These are phyloP conservation scores for Forsythia viridissima DNA, from an alignment of 257 asterid species.

Conservation along the genomic window DNA sequence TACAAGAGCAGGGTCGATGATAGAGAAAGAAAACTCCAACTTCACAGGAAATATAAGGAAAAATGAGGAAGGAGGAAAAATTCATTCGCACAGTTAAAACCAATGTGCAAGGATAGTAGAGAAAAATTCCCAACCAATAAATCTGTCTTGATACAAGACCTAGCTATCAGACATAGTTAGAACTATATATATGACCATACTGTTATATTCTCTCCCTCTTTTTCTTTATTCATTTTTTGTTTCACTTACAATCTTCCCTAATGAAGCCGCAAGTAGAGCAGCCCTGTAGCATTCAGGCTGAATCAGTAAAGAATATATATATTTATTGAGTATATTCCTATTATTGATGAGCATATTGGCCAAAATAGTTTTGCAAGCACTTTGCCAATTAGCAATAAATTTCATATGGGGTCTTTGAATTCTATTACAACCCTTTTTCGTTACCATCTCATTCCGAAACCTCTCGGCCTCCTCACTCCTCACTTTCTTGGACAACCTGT, in stretches of 20 bases:
- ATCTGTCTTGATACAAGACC: neutral
- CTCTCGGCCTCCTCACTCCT: too few relatives aligned
- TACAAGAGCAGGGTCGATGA: too few relatives aligned
- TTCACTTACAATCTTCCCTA: neutral
- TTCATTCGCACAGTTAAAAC: too few relatives aligned
- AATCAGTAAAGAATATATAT: neutral
- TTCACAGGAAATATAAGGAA: too few relatives aligned
- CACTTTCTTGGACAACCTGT: too few relatives aligned
- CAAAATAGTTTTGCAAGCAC: neutral
- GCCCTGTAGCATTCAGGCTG: conserved; percentile 1
- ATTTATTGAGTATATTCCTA: too few relatives aligned
- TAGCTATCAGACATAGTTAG: neutral
- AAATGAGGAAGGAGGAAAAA: too few relatives aligned
- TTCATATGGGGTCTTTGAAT: too few relatives aligned
- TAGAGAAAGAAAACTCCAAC: too few relatives aligned
- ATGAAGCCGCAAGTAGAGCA: conserved; percentile 12
- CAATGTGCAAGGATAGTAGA: too few relatives aligned
- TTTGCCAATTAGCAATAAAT: neutral
- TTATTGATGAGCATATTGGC: neutral
- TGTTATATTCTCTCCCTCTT: neutral
- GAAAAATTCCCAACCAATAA: neutral
- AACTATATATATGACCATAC: neutral
- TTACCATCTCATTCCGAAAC: too few relatives aligned
- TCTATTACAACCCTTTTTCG: too few relatives aligned
- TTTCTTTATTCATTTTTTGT: neutral